Evolutionary conservation across 192 early-diverging fungal genomes (phyloP).

Genomic region (Podila epigama): DNA sequence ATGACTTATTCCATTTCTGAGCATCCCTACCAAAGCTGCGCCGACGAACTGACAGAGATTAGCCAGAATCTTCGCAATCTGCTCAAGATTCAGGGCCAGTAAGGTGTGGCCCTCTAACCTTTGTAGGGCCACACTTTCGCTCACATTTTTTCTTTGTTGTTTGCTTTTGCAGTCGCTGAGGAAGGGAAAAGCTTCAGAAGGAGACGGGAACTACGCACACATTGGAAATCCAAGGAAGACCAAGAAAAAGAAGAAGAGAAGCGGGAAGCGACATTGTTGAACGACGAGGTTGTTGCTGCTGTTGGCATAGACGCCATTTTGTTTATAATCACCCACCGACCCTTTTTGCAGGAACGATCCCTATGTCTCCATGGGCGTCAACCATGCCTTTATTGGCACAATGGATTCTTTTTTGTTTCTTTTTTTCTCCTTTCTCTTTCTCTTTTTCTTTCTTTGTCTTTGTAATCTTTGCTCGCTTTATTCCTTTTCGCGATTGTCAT

Average conservation of each 20-base stretch:
- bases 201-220: too few species aligned
- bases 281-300: too few species aligned
- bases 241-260: too few species aligned
- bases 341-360: neutral
- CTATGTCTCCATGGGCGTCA: neutral
- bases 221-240: too few species aligned
- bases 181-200: too few species aligned
- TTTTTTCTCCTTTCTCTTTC: constrained; percentile 1
- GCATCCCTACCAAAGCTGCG: constrained; percentile 1
- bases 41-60: constrained; percentile 49
- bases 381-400: neutral
- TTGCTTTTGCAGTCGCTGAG: too few species aligned
- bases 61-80: constrained; percentile 52
- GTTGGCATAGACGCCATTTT: too few species aligned
- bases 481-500: neutral
- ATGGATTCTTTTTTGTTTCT: constrained; percentile 3
- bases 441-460: constrained; percentile 1
- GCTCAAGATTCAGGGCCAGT: constrained; percentile 56
- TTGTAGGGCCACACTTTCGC: neutral
- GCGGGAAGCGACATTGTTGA: too few species aligned
- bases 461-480: neutral
- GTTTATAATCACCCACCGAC: too few species aligned
- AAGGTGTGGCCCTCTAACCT: neutral
- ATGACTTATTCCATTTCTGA: constrained; percentile 30
- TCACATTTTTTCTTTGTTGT: neutral